These are phyloP conservation scores for Euptelea pleiosperma DNA, from an alignment of 164 flowering plant genomes.

Conservation along the genomic window DNA sequence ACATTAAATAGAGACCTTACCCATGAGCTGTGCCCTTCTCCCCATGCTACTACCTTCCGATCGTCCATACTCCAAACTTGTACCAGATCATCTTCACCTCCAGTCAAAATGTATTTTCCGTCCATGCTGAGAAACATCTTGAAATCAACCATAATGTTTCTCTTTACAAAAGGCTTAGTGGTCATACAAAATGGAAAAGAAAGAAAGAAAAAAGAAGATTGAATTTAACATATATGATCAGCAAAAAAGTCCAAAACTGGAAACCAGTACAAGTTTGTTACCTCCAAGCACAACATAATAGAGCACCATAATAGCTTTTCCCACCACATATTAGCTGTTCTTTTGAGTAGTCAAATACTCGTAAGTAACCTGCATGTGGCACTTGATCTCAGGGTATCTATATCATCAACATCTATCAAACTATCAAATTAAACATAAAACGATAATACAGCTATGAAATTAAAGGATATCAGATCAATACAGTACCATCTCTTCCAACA, in stretches of 20 bases:
- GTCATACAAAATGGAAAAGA: background rate
- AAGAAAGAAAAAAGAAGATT: background rate
- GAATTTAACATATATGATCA: too few relatives aligned
- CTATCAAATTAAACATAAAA: background rate
- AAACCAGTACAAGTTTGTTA: constrained; percentile 29
- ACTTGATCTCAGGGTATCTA: background rate
- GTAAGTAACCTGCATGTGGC: constrained; percentile 67
- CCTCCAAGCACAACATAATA: constrained; percentile 98
- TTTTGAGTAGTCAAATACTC: constrained; percentile 85
- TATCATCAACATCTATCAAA: background rate
- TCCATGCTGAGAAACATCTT: constrained; percentile 53
- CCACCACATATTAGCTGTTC: constrained; percentile 91
- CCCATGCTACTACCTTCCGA: constrained; percentile 96
- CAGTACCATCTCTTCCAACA: constrained; percentile 97
- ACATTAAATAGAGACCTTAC: constrained; percentile 36
- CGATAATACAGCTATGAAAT: background rate
- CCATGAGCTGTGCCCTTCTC: constrained; percentile 98
- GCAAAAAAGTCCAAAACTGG: too few relatives aligned
- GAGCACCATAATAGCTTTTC: constrained; percentile 96
- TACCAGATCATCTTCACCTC: constrained; percentile 98
- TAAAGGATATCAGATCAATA: background rate
- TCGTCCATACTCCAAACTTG: constrained; percentile 99
- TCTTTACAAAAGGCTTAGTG: background rate
- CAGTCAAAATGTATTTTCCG: constrained; percentile 87
- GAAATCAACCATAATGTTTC: constrained; percentile 5